Conservation (phyloP, 2,329 filamentous ascomycete genomes). For the Grosmannia huntii region DNA sequence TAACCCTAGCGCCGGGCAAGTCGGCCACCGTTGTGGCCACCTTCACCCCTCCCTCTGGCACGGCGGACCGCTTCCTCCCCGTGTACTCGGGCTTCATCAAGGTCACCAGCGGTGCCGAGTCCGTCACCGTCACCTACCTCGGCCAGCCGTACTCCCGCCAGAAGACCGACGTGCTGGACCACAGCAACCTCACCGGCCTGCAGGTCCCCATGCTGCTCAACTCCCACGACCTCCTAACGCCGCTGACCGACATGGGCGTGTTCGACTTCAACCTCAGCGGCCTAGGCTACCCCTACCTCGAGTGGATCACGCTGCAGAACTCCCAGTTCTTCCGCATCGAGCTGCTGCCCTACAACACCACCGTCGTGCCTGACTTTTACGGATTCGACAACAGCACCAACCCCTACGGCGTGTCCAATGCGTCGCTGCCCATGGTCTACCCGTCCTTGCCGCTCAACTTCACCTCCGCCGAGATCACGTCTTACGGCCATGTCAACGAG, state of each 20-base stretch:
- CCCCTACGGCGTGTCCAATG: background rate
- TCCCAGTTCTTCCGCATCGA: background rate
- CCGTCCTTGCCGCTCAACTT: background rate
- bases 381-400: background rate
- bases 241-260: background rate
- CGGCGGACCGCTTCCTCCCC: slow-evolving; percentile 26
- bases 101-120: slow-evolving; percentile 20
- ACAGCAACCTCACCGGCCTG: background rate
- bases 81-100: slow-evolving; percentile 35
- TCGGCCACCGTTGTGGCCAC: slow-evolving; percentile 31
- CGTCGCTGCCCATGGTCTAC: background rate
- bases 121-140: slow-evolving; percentile 1
- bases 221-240: background rate
- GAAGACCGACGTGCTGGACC: background rate
- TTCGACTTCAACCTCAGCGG: background rate
- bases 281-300: background rate
- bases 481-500: background rate
- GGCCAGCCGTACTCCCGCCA: background rate
- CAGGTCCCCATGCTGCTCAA: background rate
- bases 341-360: slow-evolving; percentile 1
- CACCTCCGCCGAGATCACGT: background rate
- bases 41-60: slow-evolving; percentile 25
- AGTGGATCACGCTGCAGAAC: background rate
- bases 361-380: background rate
- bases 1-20: slow-evolving; percentile 29